Percentiles rank a stretch among this genome's conserved stretches.
Conservation (phyloP, 208 protist genomes). For the Leishmania guyanensis region DNA sequence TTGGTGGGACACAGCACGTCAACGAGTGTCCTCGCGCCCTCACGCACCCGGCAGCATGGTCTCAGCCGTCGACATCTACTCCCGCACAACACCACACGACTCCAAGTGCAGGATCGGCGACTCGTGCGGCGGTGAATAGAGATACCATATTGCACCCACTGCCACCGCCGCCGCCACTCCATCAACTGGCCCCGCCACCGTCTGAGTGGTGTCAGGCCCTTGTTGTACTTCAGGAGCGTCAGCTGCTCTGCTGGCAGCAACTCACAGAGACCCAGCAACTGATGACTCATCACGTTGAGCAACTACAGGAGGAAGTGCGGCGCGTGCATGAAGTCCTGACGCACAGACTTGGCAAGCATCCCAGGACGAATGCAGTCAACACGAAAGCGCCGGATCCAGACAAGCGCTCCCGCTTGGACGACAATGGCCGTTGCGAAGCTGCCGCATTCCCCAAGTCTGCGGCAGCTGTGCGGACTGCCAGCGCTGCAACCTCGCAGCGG, state of each 20-base stretch:
- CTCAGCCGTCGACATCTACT: neutral
- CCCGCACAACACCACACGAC: neutral
- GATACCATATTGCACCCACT: neutral
- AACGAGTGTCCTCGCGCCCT: neutral
- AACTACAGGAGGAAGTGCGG: slow-evolving; percentile 14
- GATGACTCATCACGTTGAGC: slow-evolving; percentile 12
- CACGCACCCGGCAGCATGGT: neutral
- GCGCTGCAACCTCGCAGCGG: neutral
- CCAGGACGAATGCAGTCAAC: neutral
- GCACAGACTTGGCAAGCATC: neutral
- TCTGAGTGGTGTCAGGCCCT: slow-evolving; percentile 8
- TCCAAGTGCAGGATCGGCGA: neutral
- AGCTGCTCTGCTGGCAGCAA: slow-evolving; percentile 28
- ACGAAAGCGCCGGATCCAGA: neutral
- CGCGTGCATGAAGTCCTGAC: slow-evolving; percentile 1
- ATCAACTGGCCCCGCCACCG: neutral
- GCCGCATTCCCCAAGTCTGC: neutral
- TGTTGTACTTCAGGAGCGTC: slow-evolving; percentile 21
- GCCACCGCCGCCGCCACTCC: neutral
- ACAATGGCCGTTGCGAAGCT: neutral
- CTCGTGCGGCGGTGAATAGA: neutral
- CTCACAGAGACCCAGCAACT: slow-evolving; percentile 18
- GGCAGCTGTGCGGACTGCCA: neutral
- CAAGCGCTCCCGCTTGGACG: slow-evolving; percentile 1
- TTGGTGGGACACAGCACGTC: neutral